phyloP scores from a whole-genome alignment of 352 stramenopile genomes.

The Phytophthora cajani region DNA sequence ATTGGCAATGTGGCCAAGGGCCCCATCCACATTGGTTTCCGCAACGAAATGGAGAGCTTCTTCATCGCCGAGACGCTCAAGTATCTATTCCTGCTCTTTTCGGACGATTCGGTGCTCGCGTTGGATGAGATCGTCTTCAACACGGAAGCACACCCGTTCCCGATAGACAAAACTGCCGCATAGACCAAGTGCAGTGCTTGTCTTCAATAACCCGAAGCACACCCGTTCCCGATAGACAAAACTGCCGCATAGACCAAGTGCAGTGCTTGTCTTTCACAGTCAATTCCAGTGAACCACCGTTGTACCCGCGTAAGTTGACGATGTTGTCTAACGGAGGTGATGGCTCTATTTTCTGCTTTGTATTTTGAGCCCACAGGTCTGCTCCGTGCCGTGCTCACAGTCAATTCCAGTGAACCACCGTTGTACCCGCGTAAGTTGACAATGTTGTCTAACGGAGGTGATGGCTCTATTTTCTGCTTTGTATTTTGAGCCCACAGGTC shows the following conservation, averaged over 20 bases:
- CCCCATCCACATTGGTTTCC: slow-evolving; percentile 48
- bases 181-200: slow-evolving; percentile 26
- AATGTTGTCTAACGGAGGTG: slow-evolving; percentile 22
- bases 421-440: slow-evolving; percentile 12
- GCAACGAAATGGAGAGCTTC: slow-evolving; percentile 91
- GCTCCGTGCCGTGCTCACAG: neutral
- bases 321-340: slow-evolving; percentile 21
- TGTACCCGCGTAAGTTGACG: slow-evolving; percentile 12
- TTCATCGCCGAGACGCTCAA: slow-evolving; percentile 95
- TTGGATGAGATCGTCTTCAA: slow-evolving; percentile 91
- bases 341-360: slow-evolving; percentile 11
- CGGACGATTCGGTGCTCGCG: slow-evolving; percentile 76
- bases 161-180: slow-evolving; percentile 41
- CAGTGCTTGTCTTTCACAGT: slow-evolving; percentile 16
- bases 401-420: slow-evolving; percentile 18
- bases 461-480: slow-evolving; percentile 14
- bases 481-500: slow-evolving; percentile 19
- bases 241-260: slow-evolving; percentile 23
- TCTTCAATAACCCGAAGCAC: slow-evolving; percentile 59
- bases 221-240: slow-evolving; percentile 74
- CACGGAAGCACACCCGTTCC: slow-evolving; percentile 88
- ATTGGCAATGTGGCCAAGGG: slow-evolving; percentile 65
- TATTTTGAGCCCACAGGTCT: slow-evolving; percentile 16
- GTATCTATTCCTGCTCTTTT: slow-evolving; percentile 94
- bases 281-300: slow-evolving; percentile 17